Evolutionary conservation across 768 basidiomycete genomes (phyloP).

Genomic region (Mycena filopes): DNA sequence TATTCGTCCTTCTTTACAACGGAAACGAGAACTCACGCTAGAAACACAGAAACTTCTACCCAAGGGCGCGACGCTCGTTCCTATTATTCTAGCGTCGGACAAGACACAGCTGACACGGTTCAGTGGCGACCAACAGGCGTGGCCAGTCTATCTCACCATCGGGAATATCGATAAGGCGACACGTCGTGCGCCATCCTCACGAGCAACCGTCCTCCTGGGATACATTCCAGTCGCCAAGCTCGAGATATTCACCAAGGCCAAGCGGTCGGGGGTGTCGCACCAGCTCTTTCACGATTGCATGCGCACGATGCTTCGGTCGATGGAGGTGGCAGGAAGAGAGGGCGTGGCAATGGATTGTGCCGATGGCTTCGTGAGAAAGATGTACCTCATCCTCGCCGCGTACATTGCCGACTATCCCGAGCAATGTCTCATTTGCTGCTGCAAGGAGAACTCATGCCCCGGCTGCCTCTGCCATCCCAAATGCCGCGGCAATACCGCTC

Average conservation of each 20-base stretch:
- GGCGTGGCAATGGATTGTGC: constrained; percentile 32
- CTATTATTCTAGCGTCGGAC: constrained; percentile 48
- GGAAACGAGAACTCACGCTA: not conserved
- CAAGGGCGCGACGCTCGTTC: constrained; percentile 34
- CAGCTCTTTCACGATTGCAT: constrained; percentile 49
- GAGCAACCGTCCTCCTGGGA: constrained; percentile 43
- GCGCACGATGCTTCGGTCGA: constrained; percentile 36
- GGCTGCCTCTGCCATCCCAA: constrained; percentile 9
- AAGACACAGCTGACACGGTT: constrained; percentile 46
- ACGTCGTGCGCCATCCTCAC: constrained; percentile 36
- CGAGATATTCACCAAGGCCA: constrained; percentile 33
- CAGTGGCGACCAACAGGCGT: constrained; percentile 44
- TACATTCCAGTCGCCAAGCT: constrained; percentile 49
- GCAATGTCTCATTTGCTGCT: constrained; percentile 17
- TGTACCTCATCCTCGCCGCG: constrained; percentile 30
- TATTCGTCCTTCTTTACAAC: not conserved
- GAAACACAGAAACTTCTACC: constrained; percentile 13
- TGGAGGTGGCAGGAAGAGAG: constrained; percentile 25
- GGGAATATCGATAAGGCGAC: constrained; percentile 44
- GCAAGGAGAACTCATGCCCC: constrained; percentile 28
- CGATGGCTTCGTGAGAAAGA: constrained; percentile 24
- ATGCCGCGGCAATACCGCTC: not conserved
- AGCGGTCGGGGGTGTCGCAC: constrained; percentile 33
- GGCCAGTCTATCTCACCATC: constrained; percentile 48
- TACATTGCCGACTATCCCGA: constrained; percentile 31